These are phyloP conservation scores for Inga oerstediana DNA, from an alignment of 306 rosid species.

Conservation along the genomic window DNA sequence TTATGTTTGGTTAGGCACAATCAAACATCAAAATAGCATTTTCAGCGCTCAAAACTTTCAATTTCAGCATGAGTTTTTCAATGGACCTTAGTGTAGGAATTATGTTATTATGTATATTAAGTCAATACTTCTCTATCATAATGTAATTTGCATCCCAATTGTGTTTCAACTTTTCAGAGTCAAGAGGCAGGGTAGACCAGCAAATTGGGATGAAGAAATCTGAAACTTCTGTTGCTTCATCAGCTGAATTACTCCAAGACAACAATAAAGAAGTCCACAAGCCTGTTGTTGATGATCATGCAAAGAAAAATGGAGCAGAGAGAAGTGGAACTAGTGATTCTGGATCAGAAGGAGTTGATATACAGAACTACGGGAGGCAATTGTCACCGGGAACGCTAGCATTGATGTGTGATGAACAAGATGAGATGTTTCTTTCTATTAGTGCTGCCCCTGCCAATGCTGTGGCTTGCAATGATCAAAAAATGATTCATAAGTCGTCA, in stretches of 20 bases:
- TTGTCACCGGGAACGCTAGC: conserved; percentile 75
- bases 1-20: neutral
- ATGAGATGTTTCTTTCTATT: conserved; percentile 46
- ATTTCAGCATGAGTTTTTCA: neutral
- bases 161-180: conserved; percentile 48
- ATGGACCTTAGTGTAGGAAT: neutral
- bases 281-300: conserved; percentile 30
- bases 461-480: conserved; percentile 31
- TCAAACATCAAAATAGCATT: neutral
- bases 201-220: conserved; percentile 28
- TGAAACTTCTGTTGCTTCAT: conserved; percentile 42
- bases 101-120: conserved; percentile 12
- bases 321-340: conserved; percentile 37
- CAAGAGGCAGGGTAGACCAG: conserved; percentile 24
- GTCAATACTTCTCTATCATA: conserved; percentile 21
- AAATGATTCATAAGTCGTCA: conserved; percentile 43
- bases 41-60: neutral
- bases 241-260: conserved; percentile 42
- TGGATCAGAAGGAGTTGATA: conserved; percentile 45
- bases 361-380: conserved; percentile 44
- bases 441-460: conserved; percentile 45
- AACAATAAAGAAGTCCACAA: conserved; percentile 36
- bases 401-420: conserved; percentile 80
- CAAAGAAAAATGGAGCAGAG: conserved; percentile 42
- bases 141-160: conserved; percentile 19